Evolutionary conservation across 306 rosid species (phyloP).

Genomic region (Sesbania bispinosa): DNA sequence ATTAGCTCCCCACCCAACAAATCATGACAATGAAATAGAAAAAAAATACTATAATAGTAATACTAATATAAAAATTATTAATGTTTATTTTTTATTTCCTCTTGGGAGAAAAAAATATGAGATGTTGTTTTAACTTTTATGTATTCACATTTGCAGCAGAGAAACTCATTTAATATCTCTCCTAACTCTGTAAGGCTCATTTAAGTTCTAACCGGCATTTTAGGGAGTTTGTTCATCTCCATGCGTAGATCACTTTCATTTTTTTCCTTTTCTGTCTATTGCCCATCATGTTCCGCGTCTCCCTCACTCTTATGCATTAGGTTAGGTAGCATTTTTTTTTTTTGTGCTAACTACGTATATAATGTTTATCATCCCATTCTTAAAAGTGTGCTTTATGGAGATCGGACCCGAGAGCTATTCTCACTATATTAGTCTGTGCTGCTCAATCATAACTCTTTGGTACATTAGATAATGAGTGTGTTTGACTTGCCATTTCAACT

Average conservation of each 20-base stretch:
- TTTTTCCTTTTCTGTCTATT: not conserved
- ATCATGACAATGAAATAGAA: not conserved
- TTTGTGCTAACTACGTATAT: no score
- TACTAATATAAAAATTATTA: no score
- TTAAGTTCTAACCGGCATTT: constrained; percentile 9
- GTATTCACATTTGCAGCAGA: not conserved
- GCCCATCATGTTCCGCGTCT: not conserved
- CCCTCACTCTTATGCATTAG: not conserved
- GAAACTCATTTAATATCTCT: not conserved
- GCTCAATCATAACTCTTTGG: no score
- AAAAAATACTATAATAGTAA: not conserved
- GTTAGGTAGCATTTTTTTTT: no score
- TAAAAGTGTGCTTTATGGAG: no score
- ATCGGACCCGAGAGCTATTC: no score
- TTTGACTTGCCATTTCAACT: no score
- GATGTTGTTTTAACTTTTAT: not conserved
- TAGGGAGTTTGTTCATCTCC: not conserved
- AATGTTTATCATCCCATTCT: no score
- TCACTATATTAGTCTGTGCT: no score
- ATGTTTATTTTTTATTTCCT: no score
- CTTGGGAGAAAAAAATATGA: no score
- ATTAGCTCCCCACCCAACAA: not conserved
- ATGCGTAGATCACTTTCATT: not conserved
- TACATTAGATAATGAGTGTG: no score
- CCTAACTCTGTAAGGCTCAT: not conserved